Evolutionary conservation across 768 basidiomycete species (phyloP).

Genomic region (Tulasnella sp.): DNA sequence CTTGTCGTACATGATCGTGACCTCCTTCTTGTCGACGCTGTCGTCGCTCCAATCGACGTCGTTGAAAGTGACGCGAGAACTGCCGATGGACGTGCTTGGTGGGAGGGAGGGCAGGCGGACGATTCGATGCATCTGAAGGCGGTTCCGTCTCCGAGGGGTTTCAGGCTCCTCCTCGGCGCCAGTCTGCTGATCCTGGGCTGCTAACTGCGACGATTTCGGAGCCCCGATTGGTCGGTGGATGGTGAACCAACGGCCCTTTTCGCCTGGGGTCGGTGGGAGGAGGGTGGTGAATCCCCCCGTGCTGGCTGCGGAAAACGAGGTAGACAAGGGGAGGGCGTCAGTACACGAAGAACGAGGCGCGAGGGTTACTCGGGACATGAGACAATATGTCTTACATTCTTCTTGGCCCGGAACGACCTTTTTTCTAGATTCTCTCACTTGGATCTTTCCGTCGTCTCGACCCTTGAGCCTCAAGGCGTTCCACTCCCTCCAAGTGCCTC

Average conservation of each 20-base stretch:
- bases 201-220: background rate
- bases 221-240: background rate
- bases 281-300: background rate
- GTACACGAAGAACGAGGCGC: background rate
- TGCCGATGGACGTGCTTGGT: background rate
- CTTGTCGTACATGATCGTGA: background rate
- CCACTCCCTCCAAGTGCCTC: conserved; percentile 6
- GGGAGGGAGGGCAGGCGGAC: background rate
- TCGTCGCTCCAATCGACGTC: background rate
- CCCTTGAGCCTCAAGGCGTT: conserved; percentile 7
- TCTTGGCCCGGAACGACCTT: background rate
- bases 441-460: background rate
- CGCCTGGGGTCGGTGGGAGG: background rate
- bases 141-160: background rate
- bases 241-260: background rate
- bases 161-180: background rate
- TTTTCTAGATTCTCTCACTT: background rate
- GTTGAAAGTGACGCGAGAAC: background rate
- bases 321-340: background rate
- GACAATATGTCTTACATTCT: background rate
- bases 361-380: background rate
- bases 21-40: background rate
- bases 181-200: background rate
- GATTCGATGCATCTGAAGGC: background rate
- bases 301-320: background rate